A percentile compares a stretch with the other conserved stretches of the same genome.
Conservation (phyloP, 2,329 filamentous ascomycete genomes). For the Aureobasidium sp. region DNA sequence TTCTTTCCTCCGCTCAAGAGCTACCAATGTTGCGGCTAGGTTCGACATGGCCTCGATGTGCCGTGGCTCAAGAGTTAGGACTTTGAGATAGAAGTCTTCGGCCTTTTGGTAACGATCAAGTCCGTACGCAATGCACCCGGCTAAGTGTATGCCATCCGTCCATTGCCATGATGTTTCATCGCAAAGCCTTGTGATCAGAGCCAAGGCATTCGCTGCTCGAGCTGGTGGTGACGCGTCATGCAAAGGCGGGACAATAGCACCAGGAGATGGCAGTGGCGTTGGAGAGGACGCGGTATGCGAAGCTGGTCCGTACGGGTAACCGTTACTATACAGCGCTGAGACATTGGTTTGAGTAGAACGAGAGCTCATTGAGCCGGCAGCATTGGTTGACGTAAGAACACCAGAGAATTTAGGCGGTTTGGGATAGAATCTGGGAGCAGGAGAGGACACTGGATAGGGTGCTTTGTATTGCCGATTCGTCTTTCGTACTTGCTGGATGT, state of each 20-base stretch:
- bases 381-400: slow-evolving; percentile 19
- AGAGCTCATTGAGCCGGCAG: not conserved
- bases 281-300: slow-evolving; percentile 17
- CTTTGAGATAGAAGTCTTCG: slow-evolving; percentile 63
- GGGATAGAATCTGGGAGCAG: slow-evolving; percentile 52
- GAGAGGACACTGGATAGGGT: slow-evolving; percentile 32
- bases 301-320: slow-evolving; percentile 16
- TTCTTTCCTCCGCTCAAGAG: slow-evolving; percentile 71
- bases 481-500: slow-evolving; percentile 38
- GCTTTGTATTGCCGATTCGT: slow-evolving; percentile 26
- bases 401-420: slow-evolving; percentile 51
- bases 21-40: slow-evolving; percentile 79
- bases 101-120: slow-evolving; percentile 75
- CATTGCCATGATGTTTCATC: slow-evolving; percentile 77
- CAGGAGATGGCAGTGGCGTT: slow-evolving; percentile 10
- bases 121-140: slow-evolving; percentile 86
- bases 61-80: slow-evolving; percentile 53
- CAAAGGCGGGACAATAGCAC: slow-evolving; percentile 27
- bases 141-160: slow-evolving; percentile 87
- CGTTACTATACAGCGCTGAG: not conserved
- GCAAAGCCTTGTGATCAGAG: slow-evolving; percentile 65
- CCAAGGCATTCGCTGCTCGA: slow-evolving; percentile 58
- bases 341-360: not conserved
- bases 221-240: slow-evolving; percentile 32
- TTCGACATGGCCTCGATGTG: slow-evolving; percentile 94